Base-by-base conservation (phyloP, 2,329 filamentous ascomycete genomes). In the Fusarium stilboides region DNA sequence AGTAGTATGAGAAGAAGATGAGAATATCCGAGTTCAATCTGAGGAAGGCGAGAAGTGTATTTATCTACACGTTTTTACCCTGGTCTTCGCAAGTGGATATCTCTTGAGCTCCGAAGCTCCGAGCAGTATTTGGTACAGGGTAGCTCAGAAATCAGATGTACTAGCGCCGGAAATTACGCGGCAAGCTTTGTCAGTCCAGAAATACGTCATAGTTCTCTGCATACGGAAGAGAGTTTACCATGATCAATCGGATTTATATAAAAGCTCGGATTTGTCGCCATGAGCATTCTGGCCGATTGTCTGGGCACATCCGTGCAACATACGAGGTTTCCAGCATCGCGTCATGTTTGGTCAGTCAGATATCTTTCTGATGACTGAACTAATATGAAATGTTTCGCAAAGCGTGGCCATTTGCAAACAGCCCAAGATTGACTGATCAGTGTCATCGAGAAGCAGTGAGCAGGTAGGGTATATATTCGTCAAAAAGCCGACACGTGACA, bases 91-190 rank as follows among this genome's bases (percentile, higher is more conserved):
- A 15, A 34, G 10, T 33, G 20, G 12, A 63, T 49, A 40, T 46
- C 20, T 28, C 56, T 49, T 44, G 49, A 40, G 33, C 43, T 63
- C 60, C 60, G 60, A 63, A 34, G 26, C 24, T 63, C 60, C 60
- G 60, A 63, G 60, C 37, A n/a, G 31, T 36, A 24, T 50, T 7
- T 24, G 19, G 28, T 40, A 8, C 17, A 28, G 40, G 22, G 20
- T 22, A 33, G 37, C 51, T 45, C 20, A 22, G 10, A 13, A 31
- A 31, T 13, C 28, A 31, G 10, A 31, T 31, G 28, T 13, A 31
- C 28, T 31, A 31, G 28, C 10, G 4, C 28, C 28, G 22, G 26
- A 31, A 36, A 14, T 31, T 31, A 19, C n/a, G 28, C 15, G 28
- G 50, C 28, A n/a, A 19, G 39, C 40, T n/a, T 28, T 24, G 17